Evolutionary conservation across 2,329 filamentous ascomycete species (phyloP).

Genomic region (Ilyonectria destructans): DNA sequence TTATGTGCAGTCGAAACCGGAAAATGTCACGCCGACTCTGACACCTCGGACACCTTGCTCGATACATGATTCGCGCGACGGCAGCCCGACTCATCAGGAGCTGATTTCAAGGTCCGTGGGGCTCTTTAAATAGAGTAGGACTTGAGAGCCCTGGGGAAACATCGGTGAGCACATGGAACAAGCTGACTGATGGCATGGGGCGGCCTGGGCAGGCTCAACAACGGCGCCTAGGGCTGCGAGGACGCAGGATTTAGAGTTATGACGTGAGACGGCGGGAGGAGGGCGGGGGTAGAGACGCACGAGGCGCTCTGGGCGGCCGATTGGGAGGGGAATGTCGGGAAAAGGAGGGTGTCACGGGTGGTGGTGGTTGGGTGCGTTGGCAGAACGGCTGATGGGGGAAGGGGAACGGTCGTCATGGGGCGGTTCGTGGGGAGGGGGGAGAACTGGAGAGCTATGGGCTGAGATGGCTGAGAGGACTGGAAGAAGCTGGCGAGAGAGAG

Average conservation of each 20-base stretch:
- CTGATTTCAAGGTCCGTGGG: neutral
- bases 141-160: neutral
- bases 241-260: slow-evolving; percentile 44
- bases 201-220: slow-evolving; percentile 16
- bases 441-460: neutral
- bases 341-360: slow-evolving; percentile 41
- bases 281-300: slow-evolving; percentile 19
- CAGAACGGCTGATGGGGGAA: neutral
- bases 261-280: slow-evolving; percentile 44
- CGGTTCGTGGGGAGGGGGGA: neutral
- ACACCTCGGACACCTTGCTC: neutral
- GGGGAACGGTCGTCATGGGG: slow-evolving; percentile 6
- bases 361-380: slow-evolving; percentile 5
- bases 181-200: neutral
- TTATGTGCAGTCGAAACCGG: slow-evolving; percentile 16
- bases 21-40: slow-evolving; percentile 23
- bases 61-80: slow-evolving; percentile 18
- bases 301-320: slow-evolving; percentile 20
- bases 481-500: neutral
- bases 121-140: slow-evolving; percentile 12
- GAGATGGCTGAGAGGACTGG: neutral
- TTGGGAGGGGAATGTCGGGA: slow-evolving; percentile 24
- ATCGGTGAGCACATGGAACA: slow-evolving; percentile 3
- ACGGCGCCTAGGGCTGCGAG: slow-evolving; percentile 24
- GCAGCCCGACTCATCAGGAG: neutral